Base-by-base conservation (phyloP, 2,329 filamentous ascomycete species). In the Coleophoma eucalyptorum region DNA sequence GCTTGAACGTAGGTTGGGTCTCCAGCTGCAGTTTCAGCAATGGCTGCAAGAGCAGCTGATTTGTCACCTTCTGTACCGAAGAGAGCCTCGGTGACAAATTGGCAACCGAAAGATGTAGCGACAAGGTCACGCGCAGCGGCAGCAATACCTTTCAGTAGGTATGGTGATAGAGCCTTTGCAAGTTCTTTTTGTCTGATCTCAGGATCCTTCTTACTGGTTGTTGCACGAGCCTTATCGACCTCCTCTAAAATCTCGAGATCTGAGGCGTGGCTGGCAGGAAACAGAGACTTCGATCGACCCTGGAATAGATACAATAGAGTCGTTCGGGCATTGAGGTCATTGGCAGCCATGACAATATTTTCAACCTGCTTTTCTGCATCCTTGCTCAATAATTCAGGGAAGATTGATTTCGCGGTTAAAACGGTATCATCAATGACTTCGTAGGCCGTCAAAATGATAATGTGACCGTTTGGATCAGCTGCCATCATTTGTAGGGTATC, bases 351-450 rank as follows among this genome's bases (percentile, higher is more conserved):
- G 18, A 88, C 70, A 46, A 90, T 74, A 55, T 86, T 87, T 58
- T 87, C 80, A 2, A 78, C 72, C 33, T 83, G 75, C 50, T 78
- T 77, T 50, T 84, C 76, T 20, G 79, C 76, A 53, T 84, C 81
- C 62, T 89, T 88, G 55, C 86, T 89, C 16, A 97, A 72, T 12
- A 99, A 76, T 69, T 97, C 93, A 0, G 89, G 79, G 69, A 96
- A 90, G 57, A 99, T 88, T 32, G 88, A 79, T 72, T 96, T 97
- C 46, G 84, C 79, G 3, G 84, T 89, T 63, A 96, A 77, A 57
- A 95, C 92, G 10, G 94, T 99, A 67, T 99, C 94, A 61, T 99
- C 94, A 45, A 96, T 84, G 45, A 96, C 86, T 62, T 97, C 94
- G 66, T 92, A 91, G 1, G 90, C 90, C 2, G 91, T 80, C 50